Percentiles rank a stretch among this genome's conserved stretches.
phyloP scores from a whole-genome alignment of 176 grass and related monocot genomes.

The Cocos nucifera region DNA sequence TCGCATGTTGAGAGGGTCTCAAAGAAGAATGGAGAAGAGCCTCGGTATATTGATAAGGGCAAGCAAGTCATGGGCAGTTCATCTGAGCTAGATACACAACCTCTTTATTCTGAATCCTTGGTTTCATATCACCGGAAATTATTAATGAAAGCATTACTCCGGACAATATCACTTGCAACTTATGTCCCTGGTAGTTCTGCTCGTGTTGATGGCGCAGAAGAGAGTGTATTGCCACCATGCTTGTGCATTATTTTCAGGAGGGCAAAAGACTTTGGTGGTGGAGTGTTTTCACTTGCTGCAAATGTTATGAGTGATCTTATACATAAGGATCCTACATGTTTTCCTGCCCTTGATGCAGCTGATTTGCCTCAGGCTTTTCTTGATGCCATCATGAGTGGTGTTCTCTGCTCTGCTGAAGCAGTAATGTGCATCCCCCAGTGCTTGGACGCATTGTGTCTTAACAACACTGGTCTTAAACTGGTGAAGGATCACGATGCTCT shows the following conservation, averaged over 20 bases:
- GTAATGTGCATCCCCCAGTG: slow-evolving; percentile 68
- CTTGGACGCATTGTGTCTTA: slow-evolving; percentile 68
- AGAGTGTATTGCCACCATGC: slow-evolving; percentile 64
- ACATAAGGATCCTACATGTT: slow-evolving; percentile 84
- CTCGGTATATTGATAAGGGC: slow-evolving; percentile 31
- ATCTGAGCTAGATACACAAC: slow-evolving; percentile 22
- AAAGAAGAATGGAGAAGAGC: slow-evolving; percentile 23
- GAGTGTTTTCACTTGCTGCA: slow-evolving; percentile 70
- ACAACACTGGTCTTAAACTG: slow-evolving; percentile 59
- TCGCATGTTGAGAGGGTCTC: slow-evolving; percentile 24
- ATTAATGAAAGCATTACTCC: slow-evolving; percentile 68
- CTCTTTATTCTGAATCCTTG: slow-evolving; percentile 34
- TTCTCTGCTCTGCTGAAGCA: slow-evolving; percentile 56
- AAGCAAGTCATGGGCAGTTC: slow-evolving; percentile 35
- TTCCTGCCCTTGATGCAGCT: slow-evolving; percentile 56
- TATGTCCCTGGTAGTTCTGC: slow-evolving; percentile 65
- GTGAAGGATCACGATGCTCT: slow-evolving; percentile 59
- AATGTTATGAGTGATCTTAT: slow-evolving; percentile 85
- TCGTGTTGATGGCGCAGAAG: slow-evolving; percentile 66
- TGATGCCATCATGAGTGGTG: slow-evolving; percentile 55
- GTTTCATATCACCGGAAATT: slow-evolving; percentile 51
- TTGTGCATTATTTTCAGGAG: slow-evolving; percentile 71
- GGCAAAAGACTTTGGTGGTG: slow-evolving; percentile 67
- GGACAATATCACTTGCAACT: slow-evolving; percentile 61
- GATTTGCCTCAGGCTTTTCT: slow-evolving; percentile 61